Evolutionary conservation across 495 filamentous ascomycete species (phyloP).

Genomic region (Durotheca rogersii): DNA sequence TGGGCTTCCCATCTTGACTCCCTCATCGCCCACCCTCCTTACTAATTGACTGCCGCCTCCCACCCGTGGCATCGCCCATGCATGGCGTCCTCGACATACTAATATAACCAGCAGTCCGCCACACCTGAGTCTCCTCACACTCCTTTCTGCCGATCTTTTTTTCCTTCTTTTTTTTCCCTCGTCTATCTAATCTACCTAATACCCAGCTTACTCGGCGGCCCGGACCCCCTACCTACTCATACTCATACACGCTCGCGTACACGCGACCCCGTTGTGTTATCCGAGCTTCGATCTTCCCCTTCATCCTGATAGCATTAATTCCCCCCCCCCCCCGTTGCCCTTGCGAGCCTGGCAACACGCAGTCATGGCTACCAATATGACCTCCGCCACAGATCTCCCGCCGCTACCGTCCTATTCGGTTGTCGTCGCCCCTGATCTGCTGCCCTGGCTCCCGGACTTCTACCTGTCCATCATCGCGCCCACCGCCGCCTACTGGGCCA

Average conservation of each 20-base stretch:
- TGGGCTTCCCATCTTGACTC: too few relatives aligned
- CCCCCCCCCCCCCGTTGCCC: not conserved
- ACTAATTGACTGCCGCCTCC: too few relatives aligned
- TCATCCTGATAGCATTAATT: too few relatives aligned
- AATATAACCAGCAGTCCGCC: not conserved
- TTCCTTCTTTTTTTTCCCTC: slow-evolving; percentile 1
- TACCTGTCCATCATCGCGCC: slow-evolving; percentile 71
- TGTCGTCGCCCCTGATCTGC: slow-evolving; percentile 63
- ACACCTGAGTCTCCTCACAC: slow-evolving; percentile 19
- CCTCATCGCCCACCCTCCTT: too few relatives aligned
- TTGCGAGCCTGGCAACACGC: slow-evolving; percentile 7
- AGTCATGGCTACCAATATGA: slow-evolving; percentile 37
- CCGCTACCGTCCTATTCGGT: slow-evolving; percentile 75
- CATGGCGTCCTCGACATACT: too few relatives aligned
- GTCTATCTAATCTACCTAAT: slow-evolving; percentile 1
- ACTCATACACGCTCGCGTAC: too few relatives aligned
- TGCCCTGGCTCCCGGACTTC: slow-evolving; percentile 79
- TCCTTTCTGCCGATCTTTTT: slow-evolving; percentile 32
- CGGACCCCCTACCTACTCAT: too few relatives aligned
- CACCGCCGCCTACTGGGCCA: slow-evolving; percentile 82
- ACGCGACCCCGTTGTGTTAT: too few relatives aligned
- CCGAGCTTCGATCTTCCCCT: too few relatives aligned
- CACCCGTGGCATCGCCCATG: too few relatives aligned
- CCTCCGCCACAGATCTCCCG: slow-evolving; percentile 58
- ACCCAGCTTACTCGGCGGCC: too few relatives aligned